A percentile compares a stretch with the other conserved stretches of the same genome.
Evolutionary conservation across 352 stramenopile genomes (phyloP).

Genomic region (Pythium chondricola): DNA sequence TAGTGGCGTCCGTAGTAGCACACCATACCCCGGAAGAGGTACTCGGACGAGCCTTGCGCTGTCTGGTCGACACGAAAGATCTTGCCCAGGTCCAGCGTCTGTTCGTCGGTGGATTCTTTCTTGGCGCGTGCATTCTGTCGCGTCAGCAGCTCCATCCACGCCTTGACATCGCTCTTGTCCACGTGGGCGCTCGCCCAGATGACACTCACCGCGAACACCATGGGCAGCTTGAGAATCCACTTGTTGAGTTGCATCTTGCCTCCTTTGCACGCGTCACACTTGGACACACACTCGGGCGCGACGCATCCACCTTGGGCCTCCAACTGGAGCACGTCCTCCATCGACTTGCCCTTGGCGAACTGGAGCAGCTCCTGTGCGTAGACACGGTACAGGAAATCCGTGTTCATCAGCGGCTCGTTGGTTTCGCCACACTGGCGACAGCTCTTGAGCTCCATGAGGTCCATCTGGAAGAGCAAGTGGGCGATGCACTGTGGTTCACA

Average conservation of each 20-base stretch:
- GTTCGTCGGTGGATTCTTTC: constrained; percentile 17
- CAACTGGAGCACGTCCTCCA: constrained; percentile 49
- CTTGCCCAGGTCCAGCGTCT: constrained; percentile 54
- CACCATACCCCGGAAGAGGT: constrained; percentile 73
- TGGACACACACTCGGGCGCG: constrained; percentile 19
- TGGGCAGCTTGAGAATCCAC: constrained; percentile 80
- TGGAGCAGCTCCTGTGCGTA: constrained; percentile 68
- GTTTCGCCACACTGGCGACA: constrained; percentile 57
- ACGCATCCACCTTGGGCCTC: constrained; percentile 45
- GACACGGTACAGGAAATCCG: constrained; percentile 77
- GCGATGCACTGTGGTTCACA: constrained; percentile 78
- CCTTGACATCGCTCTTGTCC: constrained; percentile 57
- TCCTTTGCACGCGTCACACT: constrained; percentile 47
- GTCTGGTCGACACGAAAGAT: constrained; percentile 55
- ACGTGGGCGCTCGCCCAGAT: constrained; percentile 74
- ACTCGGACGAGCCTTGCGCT: constrained; percentile 26
- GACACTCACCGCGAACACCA: constrained; percentile 81
- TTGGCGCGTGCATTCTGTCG: constrained; percentile 30
- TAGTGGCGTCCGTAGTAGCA: constrained; percentile 85
- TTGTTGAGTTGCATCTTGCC: constrained; percentile 41
- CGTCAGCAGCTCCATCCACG: constrained; percentile 63
- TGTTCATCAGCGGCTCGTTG: constrained; percentile 75
- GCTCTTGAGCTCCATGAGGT: constrained; percentile 76
- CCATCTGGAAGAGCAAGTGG: constrained; percentile 82
- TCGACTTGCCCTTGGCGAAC: constrained; percentile 22